Conservation (phyloP, 139 green algal species). For the Pseudopediastrum boryanum region DNA sequence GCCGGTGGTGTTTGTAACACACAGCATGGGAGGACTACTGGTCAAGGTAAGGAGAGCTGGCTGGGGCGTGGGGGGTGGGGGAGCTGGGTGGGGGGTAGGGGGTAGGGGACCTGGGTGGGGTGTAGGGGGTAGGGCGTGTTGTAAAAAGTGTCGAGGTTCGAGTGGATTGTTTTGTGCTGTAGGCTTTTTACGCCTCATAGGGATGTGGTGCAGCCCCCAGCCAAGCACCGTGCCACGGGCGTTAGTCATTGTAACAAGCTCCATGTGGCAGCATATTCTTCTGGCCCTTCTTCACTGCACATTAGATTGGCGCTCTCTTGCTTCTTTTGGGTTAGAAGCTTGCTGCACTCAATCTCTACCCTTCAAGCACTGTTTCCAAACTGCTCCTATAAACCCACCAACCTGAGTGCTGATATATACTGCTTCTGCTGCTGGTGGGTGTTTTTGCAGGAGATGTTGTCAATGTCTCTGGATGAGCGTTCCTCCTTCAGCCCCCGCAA, state of each 20-base stretch:
- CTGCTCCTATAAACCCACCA: background rate
- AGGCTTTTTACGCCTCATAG: background rate
- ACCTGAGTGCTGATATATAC: background rate
- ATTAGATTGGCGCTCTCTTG: background rate
- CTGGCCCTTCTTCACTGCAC: background rate
- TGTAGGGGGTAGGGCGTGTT: background rate
- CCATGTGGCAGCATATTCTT: background rate
- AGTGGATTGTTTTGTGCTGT: background rate
- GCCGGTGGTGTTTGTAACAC: slow-evolving; percentile 83
- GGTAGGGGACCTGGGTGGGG: too few species aligned
- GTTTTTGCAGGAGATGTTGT: slow-evolving; percentile 38
- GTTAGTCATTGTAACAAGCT: background rate
- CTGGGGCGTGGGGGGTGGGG: too few species aligned
- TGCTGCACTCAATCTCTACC: background rate
- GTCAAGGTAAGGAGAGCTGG: slow-evolving; percentile 72
- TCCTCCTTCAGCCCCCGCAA: slow-evolving; percentile 18
- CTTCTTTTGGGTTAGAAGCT: background rate
- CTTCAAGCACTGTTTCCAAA: background rate
- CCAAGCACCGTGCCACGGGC: background rate
- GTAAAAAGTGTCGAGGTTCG: background rate
- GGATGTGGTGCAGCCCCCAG: background rate
- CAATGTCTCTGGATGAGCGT: slow-evolving; percentile 20
- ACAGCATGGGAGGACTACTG: slow-evolving; percentile 90
- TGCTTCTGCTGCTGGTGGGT: background rate
- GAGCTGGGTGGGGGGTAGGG: too few species aligned